Evolutionary conservation across 768 basidiomycete species (phyloP).

Genomic region (Tricholoma matsutake): DNA sequence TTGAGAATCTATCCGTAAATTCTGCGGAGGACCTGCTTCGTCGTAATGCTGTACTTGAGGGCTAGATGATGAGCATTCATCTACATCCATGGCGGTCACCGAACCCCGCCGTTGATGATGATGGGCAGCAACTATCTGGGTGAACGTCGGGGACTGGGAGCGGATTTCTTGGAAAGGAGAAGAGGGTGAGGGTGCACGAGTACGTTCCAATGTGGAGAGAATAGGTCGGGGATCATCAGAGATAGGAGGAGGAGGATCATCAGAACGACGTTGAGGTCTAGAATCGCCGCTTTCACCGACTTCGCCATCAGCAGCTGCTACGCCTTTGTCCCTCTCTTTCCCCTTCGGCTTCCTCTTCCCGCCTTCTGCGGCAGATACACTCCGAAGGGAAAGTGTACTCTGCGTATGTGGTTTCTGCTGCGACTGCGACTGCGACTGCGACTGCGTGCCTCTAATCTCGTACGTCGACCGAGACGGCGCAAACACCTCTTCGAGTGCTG

Average conservation of each 20-base stretch:
- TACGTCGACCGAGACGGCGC: slow-evolving; percentile 72
- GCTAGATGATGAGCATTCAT: not conserved
- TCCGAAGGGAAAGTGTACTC: slow-evolving; percentile 16
- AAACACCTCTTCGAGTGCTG: slow-evolving; percentile 64
- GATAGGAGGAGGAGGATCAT: not conserved
- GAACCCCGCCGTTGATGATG: not conserved
- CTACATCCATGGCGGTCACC: slow-evolving; percentile 7
- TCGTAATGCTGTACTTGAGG: not conserved
- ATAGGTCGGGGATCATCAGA: not conserved
- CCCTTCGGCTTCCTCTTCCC: slow-evolving; percentile 1
- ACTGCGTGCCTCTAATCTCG: slow-evolving; percentile 38
- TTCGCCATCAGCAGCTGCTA: not conserved
- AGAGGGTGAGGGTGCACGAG: not conserved
- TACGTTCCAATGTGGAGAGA: not conserved
- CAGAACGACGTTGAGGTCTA: not conserved
- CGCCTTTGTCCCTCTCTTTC: not conserved
- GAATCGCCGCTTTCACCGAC: not conserved
- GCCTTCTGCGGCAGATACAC: not conserved
- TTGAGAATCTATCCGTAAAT: not conserved
- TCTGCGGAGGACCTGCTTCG: not conserved
- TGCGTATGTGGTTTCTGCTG: slow-evolving; percentile 14
- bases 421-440: slow-evolving; percentile 5
- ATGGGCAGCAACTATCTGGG: not conserved
- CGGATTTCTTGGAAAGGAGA: not conserved
- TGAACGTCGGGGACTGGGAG: not conserved